Conservation (phyloP, 1,284 basidiomycete genomes). For the Trametes pubescens region DNA sequence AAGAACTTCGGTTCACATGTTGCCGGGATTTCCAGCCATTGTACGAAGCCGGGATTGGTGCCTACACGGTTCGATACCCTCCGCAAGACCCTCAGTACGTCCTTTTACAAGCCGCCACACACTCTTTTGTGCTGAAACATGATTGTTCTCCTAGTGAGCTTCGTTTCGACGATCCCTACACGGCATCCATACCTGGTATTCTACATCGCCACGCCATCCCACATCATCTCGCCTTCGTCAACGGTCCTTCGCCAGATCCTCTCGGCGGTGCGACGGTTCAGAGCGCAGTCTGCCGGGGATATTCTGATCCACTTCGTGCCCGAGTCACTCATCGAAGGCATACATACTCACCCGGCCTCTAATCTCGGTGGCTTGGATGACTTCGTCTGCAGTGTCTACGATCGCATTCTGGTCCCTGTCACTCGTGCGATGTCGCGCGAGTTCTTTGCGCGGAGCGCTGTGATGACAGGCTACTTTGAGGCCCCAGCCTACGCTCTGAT, state of each 20-base stretch:
- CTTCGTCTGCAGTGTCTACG: conserved; percentile 71
- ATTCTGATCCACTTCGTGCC: conserved; percentile 76
- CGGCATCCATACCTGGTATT: conserved; percentile 59
- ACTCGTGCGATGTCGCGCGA: conserved; percentile 65
- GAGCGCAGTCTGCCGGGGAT: conserved; percentile 53
- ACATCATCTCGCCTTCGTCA: conserved; percentile 64
- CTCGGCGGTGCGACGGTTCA: conserved; percentile 63
- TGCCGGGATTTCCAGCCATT: conserved; percentile 56
- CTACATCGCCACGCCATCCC: conserved; percentile 71
- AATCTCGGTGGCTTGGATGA: conserved; percentile 52
- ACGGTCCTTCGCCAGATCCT: conserved; percentile 71
- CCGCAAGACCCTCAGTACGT: conserved; percentile 65
- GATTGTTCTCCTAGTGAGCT: conserved; percentile 41
- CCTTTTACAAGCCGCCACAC: background rate
- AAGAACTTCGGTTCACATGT: conserved; percentile 66
- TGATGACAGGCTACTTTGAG: conserved; percentile 59
- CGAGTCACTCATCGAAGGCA: conserved; percentile 59
- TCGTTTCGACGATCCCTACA: conserved; percentile 56
- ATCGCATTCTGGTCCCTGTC: conserved; percentile 69
- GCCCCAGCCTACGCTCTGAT: conserved; percentile 72
- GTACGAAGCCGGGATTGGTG: conserved; percentile 61
- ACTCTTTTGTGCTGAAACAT: background rate
- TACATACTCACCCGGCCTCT: conserved; percentile 49
- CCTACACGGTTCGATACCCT: conserved; percentile 70
- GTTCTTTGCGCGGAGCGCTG: conserved; percentile 50